Percentiles rank a stretch among this genome's conserved stretches.
These are phyloP conservation scores for Wickerhamiella infanticola DNA, from an alignment of 1,139 yeast genomes.

Conservation along the genomic window DNA sequence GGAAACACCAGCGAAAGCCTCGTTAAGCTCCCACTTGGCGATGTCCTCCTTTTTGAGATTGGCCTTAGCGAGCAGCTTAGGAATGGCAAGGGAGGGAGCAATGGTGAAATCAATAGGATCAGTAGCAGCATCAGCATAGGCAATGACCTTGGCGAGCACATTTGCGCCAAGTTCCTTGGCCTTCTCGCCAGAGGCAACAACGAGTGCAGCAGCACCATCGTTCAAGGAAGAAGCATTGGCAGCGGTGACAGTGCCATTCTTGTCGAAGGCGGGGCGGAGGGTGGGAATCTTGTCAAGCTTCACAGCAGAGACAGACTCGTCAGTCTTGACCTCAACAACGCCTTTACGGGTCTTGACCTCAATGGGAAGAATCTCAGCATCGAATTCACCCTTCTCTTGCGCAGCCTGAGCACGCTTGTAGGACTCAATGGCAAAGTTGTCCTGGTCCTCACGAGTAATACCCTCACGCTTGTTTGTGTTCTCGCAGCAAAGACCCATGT, in stretches of 20 bases:
- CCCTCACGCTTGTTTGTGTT: constrained; percentile 41
- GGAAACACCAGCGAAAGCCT: constrained; percentile 89
- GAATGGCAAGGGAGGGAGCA: constrained; percentile 84
- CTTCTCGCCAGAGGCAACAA: constrained; percentile 61
- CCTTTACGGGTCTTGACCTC: constrained; percentile 41
- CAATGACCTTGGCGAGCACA: constrained; percentile 52
- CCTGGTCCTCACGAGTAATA: constrained; percentile 42
- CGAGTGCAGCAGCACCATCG: constrained; percentile 89
- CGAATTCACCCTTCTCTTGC: constrained; percentile 33
- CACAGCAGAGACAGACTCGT: constrained; percentile 53
- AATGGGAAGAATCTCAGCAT: constrained; percentile 38
- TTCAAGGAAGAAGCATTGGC: constrained; percentile 86
- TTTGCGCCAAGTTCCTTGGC: constrained; percentile 54
- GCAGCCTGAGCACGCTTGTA: constrained; percentile 38
- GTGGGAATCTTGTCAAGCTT: constrained; percentile 51
- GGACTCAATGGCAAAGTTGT: constrained; percentile 36
- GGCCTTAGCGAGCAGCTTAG: constrained; percentile 59
- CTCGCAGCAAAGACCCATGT: constrained; percentile 51
- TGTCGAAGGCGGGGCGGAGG: constrained; percentile 79
- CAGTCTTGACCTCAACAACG: constrained; percentile 35
- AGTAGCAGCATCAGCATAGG: constrained; percentile 94
- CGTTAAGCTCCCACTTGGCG: constrained; percentile 73
- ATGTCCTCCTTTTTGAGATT: constrained; percentile 32
- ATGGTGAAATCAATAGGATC: constrained; percentile 84
- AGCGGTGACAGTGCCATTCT: constrained; percentile 86